Conservation (phyloP, 1,284 basidiomycete species). For the Volvariella volvacea region DNA sequence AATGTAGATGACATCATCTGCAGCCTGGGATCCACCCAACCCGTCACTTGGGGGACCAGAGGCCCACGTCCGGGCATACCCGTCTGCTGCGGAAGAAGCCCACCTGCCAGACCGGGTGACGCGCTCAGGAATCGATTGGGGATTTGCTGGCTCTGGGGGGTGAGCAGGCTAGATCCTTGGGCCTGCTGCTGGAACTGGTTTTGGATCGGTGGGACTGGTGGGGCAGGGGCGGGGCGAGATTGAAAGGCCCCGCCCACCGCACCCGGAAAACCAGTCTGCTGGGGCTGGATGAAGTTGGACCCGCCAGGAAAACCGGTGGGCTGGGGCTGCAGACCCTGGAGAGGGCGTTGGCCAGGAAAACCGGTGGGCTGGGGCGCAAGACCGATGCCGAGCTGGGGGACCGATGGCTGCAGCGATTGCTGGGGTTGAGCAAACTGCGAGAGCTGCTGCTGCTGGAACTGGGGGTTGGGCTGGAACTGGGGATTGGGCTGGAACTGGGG, state of each 20-base stretch:
- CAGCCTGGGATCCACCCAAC: constrained; percentile 78
- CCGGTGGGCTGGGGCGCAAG: constrained; percentile 35
- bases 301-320: constrained; percentile 40
- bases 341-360: constrained; percentile 21
- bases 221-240: constrained; percentile 43
- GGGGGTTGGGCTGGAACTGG: constrained; percentile 40
- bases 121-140: constrained; percentile 45
- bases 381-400: constrained; percentile 25
- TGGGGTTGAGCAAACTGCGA: neutral
- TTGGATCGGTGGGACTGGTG: constrained; percentile 52
- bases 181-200: constrained; percentile 49
- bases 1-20: constrained; percentile 84
- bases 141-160: constrained; percentile 27
- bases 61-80: constrained; percentile 48
- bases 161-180: constrained; percentile 33
- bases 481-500: constrained; percentile 41
- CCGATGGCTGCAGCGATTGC: constrained; percentile 24
- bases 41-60: constrained; percentile 75
- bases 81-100: constrained; percentile 48
- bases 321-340: constrained; percentile 32
- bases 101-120: constrained; percentile 35
- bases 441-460: constrained; percentile 33
- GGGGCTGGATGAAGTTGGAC: constrained; percentile 37
- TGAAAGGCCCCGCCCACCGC: constrained; percentile 41
- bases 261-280: constrained; percentile 44